phyloP scores from a whole-genome alignment of 2,329 filamentous ascomycete genomes.

The Ophiostoma pallidulum region DNA sequence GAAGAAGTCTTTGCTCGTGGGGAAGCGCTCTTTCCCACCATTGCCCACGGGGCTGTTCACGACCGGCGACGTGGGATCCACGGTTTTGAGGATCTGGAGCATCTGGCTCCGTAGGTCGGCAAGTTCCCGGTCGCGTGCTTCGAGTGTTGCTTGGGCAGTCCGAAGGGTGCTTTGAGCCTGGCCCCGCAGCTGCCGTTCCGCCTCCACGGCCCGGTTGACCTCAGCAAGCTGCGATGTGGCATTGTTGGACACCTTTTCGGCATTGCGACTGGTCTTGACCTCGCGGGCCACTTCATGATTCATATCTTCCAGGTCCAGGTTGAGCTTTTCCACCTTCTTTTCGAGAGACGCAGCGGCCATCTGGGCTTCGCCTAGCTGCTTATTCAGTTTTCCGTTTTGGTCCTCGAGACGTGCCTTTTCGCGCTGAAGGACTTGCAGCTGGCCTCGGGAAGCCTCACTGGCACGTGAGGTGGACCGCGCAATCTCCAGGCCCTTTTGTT shows the following conservation, averaged over 20 bases:
- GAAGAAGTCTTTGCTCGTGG: conserved; percentile 35
- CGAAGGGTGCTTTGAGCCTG: conserved; percentile 82
- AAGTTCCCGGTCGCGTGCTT: conserved; percentile 71
- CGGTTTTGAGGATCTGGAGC: conserved; percentile 72
- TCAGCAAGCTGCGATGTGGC: conserved; percentile 78
- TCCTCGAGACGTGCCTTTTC: conserved; percentile 81
- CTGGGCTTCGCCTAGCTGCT: conserved; percentile 79
- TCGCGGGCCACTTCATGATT: conserved; percentile 87
- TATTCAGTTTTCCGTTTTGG: conserved; percentile 67
- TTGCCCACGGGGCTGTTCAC: conserved; percentile 46
- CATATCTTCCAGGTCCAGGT: conserved; percentile 79
- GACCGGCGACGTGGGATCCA: conserved; percentile 64
- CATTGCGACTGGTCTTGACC: conserved; percentile 79
- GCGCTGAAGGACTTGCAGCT: conserved; percentile 64
- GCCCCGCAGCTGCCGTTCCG: conserved; percentile 72
- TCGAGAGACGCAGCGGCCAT: conserved; percentile 73
- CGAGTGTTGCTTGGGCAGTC: conserved; percentile 68
- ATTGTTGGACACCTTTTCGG: conserved; percentile 77
- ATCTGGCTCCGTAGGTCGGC: conserved; percentile 71
- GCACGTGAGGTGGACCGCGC: conserved; percentile 80
- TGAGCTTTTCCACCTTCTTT: conserved; percentile 89
- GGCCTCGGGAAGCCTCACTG: conserved; percentile 70
- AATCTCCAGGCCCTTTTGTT: conserved; percentile 95
- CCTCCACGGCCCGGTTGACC: conserved; percentile 79
- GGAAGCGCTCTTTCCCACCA: conserved; percentile 7